Evolutionary conservation across 2,329 filamentous ascomycete species (phyloP), one percentile per base, ranked within the genome.

Genomic region (Colletotrichum tanaceti): DNA sequence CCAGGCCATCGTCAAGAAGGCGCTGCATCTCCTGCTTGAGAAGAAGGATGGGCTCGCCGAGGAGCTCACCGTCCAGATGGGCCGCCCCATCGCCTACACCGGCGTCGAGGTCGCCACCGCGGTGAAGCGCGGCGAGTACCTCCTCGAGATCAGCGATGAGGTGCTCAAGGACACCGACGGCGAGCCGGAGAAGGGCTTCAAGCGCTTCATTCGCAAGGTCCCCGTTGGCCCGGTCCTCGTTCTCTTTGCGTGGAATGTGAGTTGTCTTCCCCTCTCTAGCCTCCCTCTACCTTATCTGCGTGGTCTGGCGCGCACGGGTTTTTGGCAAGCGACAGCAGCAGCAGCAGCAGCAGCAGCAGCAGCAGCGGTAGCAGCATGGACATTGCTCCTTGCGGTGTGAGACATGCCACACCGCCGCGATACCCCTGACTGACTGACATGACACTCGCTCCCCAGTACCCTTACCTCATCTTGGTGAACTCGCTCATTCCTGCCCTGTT

Each of bases 61-160:
- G 73, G 94, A 98, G 78, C 83, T 98, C 68, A 98, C 94, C 0
- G 90, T 93, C 77, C 94, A 98, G 83, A 98, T 98, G 94, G 95
- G 95, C 49, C 87, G 95, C 22, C 95, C 95, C 41, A 97, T 98
- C 75, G 87, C 91, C 44, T 98, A 95, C 79, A 92, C 93, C 0
- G 90, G 87, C 54, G 93, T 90, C 73, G 95, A 98, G 82, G 86
- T 98, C 73, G 82, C 88, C 38, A 98, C 95, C 18, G 94, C 94
- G 9, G 87, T 97, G 72, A 93, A 92, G 82, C 89, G 95, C 71
- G 92, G 90, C 72, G 90, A 97, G 76, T 97, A 97, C 77, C 83
- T 98, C 65, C 85, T 97, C 74, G 93, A 93, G 77, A 91, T 97
- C 71, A 93, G 91, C 74, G 88, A 90, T 13, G 91, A 96, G 49